A percentile compares a stretch with the other conserved stretches of the same genome.
Conservation (phyloP, 257 asterid genomes). For the Leptodermis oblonga region DNA sequence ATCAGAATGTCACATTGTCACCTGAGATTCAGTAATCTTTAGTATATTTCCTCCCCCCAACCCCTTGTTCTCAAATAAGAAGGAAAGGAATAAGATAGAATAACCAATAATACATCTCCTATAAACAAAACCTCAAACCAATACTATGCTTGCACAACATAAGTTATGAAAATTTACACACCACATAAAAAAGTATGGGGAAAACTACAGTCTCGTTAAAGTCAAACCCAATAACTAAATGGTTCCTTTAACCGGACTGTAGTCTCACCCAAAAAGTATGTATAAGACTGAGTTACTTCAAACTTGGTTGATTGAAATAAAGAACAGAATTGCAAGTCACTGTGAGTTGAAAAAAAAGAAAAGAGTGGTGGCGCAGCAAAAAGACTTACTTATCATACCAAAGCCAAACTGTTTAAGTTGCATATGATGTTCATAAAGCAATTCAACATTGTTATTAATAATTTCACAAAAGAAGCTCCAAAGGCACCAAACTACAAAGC, state of each 20-base stretch:
- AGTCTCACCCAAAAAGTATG: too few species aligned
- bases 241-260: too few species aligned
- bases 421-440: slow-evolving; percentile 7
- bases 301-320: background rate
- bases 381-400: background rate
- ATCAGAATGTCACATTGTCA: slow-evolving; percentile 7
- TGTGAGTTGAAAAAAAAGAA: background rate
- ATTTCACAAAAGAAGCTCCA: background rate
- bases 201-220: too few species aligned
- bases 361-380: background rate
- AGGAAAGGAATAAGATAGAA: background rate
- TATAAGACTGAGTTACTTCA: background rate
- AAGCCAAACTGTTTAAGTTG: background rate
- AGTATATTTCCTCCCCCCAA: background rate
- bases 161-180: background rate
- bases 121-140: background rate
- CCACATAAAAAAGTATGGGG: background rate
- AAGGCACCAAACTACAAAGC: background rate
- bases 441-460: background rate
- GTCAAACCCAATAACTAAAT: too few species aligned
- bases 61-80: background rate
- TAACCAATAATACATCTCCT: background rate
- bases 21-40: background rate
- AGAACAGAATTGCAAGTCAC: background rate
- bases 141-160: background rate